Conservation (phyloP, 2,329 filamentous ascomycete genomes). For the Grosmannia huntii region DNA sequence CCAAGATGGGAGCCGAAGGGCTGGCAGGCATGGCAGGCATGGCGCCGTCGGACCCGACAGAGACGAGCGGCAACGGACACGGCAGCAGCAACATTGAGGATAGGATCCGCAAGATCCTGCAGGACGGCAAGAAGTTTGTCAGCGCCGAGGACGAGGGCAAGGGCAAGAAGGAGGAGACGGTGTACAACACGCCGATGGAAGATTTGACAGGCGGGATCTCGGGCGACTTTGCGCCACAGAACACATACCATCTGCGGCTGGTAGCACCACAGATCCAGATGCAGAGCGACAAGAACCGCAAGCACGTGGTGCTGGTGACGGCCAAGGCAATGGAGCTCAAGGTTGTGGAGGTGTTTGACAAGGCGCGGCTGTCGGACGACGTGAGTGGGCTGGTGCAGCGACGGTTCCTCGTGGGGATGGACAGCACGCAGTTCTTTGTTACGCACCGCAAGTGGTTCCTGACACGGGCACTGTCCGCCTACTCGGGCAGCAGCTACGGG, state of each 20-base stretch:
- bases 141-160: constrained; percentile 41
- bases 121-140: constrained; percentile 74
- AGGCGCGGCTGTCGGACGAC: constrained; percentile 77
- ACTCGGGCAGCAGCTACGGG: constrained; percentile 88
- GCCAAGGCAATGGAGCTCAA: constrained; percentile 98
- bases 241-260: constrained; percentile 85
- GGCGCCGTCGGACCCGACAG: background rate
- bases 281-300: constrained; percentile 95
- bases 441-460: constrained; percentile 85
- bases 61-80: constrained; percentile 17
- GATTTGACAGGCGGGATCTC: constrained; percentile 66
- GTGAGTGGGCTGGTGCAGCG: constrained; percentile 93
- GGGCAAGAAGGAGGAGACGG: constrained; percentile 7
- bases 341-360: constrained; percentile 96
- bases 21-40: background rate
- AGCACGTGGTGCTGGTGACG: constrained; percentile 90
- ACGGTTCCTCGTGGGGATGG: constrained; percentile 88
- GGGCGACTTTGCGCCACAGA: constrained; percentile 78
- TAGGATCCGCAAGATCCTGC: constrained; percentile 72
- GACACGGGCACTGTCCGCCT: constrained; percentile 76
- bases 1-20: constrained; percentile 37
- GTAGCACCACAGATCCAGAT: constrained; percentile 97
- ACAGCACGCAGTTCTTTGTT: constrained; percentile 96
- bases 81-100: constrained; percentile 54
- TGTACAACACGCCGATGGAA: constrained; percentile 33